Base-by-base conservation (phyloP, 2,329 filamentous ascomycete species). In the Colletotrichum chlorophyti region DNA sequence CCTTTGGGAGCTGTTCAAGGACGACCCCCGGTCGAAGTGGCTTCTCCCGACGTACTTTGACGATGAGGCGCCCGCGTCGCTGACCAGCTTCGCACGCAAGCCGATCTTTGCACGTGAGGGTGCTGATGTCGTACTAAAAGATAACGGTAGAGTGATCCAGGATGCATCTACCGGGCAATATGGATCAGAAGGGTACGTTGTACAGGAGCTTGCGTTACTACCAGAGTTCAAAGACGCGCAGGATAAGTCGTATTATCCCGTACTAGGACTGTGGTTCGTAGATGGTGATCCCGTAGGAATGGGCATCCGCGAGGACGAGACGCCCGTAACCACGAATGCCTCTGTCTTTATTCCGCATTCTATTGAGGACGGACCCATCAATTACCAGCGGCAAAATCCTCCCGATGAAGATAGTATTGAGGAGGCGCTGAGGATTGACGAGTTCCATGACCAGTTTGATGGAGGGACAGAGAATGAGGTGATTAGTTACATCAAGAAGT, bases 61-160 rank as follows among this genome's bases (percentile, higher is more conserved):
- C 17, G 24, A 38, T 7, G 32, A 32, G 8, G 19, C 19, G 9
- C 51, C 51, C 1, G 12, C 51, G 1, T 38, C 42, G 1, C 15
- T 53, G 8, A 48, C 42, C 6, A 31, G 19, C 5, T 53, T 24
- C n/a, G 51, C 51, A 19, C 51, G 51, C 3, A 53, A 48, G n/a
- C 51, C 51, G 2, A 53, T 53, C 5, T 53, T 53, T 11, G 24
- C 51, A 5, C 51, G 51, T 9, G 42, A 53, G 24, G 51, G 51
- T 9, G 24, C 24, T 5, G 51, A 47, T 26, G 19, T 53, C 14
- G 43, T 47, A 6, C 32, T 53, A 7, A 21, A 32, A 9, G 15
- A n/a, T 3, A 15, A 48, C 6, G 42, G 51, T n/a, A 17, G 40
- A n/a, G 24, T 53, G 3, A 21, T 53, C 3, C 42, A 53, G 19